Percentiles rank a stretch among this genome's conserved stretches.
Evolutionary conservation across 2,329 filamentous ascomycete genomes (phyloP).

Genomic region (Pyricularia sp.): DNA sequence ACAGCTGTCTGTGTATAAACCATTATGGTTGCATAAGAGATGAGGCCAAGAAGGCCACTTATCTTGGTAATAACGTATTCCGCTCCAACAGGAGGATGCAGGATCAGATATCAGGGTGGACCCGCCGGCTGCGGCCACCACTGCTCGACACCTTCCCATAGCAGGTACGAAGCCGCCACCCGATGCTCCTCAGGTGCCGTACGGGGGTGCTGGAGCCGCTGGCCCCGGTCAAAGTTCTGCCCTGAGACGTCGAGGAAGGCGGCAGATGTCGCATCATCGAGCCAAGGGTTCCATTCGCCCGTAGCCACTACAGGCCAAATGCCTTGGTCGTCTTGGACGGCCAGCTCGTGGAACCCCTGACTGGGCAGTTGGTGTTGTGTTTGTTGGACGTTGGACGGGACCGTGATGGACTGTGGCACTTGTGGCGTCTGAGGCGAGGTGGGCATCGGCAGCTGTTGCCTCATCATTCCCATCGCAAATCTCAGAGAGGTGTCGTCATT

Average conservation of each 20-base stretch:
- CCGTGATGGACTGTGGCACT: not conserved
- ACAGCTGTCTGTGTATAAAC: no score
- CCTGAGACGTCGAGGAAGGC: not conserved
- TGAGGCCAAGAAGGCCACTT: no score
- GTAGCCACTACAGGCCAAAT: not conserved
- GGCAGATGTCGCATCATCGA: not conserved
- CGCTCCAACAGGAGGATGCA: not conserved
- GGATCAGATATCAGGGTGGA: not conserved
- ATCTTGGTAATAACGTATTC: not conserved
- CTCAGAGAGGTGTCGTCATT: not conserved
- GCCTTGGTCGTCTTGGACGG: not conserved
- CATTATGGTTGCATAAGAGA: no score
- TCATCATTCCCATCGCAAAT: not conserved
- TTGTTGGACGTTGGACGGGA: not conserved
- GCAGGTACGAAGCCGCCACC: not conserved
- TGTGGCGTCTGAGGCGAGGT: not conserved
- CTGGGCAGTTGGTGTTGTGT: not conserved
- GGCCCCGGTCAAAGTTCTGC: not conserved
- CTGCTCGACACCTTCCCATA: not conserved
- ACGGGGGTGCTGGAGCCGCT: not conserved
- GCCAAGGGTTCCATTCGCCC: not conserved
- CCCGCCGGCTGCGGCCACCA: not conserved
- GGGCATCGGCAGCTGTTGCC: not conserved
- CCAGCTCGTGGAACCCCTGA: not conserved
- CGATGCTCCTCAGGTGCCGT: not conserved